Percentiles rank a stretch among this genome's conserved stretches.
phyloP scores from a whole-genome alignment of 805 yeast species.

The Sungouiozyma ichnusensis region DNA sequence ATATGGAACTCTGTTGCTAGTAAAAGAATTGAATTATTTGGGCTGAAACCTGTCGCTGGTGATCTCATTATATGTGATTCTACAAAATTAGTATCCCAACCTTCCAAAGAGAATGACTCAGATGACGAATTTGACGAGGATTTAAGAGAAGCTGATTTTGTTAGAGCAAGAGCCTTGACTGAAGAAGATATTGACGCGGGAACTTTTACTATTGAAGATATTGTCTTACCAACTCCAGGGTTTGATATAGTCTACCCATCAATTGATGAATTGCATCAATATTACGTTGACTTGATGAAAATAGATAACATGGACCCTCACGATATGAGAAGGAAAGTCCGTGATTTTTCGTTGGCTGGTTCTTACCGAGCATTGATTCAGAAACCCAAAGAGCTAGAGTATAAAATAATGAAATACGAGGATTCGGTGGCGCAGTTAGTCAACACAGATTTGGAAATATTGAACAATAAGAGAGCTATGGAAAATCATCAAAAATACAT shows the following conservation, averaged over 20 bases:
- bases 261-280: constrained; percentile 46
- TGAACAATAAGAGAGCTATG: constrained; percentile 30
- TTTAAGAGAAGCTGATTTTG: constrained; percentile 42
- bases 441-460: constrained; percentile 62
- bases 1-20: constrained; percentile 88
- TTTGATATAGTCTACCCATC: constrained; percentile 81
- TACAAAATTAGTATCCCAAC: constrained; percentile 5
- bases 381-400: constrained; percentile 54
- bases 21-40: constrained; percentile 60
- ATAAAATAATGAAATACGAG: constrained; percentile 48
- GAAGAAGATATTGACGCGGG: constrained; percentile 54
- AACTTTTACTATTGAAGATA: constrained; percentile 61
- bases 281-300: constrained; percentile 64
- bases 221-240: constrained; percentile 95
- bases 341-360: constrained; percentile 88
- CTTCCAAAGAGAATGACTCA: constrained; percentile 18
- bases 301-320: constrained; percentile 76
- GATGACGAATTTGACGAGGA: constrained; percentile 64
- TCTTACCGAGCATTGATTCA: constrained; percentile 69
- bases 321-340: constrained; percentile 71
- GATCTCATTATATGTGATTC: constrained; percentile 51
- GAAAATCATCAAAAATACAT: constrained; percentile 24
- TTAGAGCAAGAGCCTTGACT: constrained; percentile 66
- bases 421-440: constrained; percentile 63
- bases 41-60: constrained; percentile 62